phyloP scores from a whole-genome alignment of 345 rosid species.

The Lepidium africanum region DNA sequence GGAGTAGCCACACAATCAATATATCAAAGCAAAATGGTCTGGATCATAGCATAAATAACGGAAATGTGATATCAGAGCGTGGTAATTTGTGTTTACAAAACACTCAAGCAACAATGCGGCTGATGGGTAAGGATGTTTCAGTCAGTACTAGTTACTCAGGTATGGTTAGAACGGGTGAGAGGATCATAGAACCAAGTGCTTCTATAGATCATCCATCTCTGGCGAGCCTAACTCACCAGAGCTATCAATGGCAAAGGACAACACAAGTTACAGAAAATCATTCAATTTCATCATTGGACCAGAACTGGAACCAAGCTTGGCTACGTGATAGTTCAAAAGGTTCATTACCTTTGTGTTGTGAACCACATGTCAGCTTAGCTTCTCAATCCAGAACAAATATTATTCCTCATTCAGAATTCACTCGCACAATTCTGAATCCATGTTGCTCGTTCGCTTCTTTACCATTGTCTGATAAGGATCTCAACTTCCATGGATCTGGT shows the following conservation, averaged over 20 bases:
- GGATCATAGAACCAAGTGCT: conserved; percentile 31
- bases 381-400: conserved; percentile 13
- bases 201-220: conserved; percentile 8
- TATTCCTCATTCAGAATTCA: conserved; percentile 16
- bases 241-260: conserved; percentile 18
- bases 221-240: conserved; percentile 18
- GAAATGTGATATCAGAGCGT: conserved; percentile 11
- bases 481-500: conserved; percentile 29
- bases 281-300: conserved; percentile 16
- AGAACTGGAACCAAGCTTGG: conserved; percentile 9
- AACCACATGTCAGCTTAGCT: conserved; percentile 31
- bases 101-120: conserved; percentile 47
- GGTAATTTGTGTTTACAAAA: conserved; percentile 23
- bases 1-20: conserved; percentile 15
- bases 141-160: conserved; percentile 35
- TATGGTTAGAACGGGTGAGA: conserved; percentile 37
- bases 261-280: conserved; percentile 23
- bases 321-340: conserved; percentile 2
- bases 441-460: not conserved
- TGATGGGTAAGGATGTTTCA: conserved; percentile 72
- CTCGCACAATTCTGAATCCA: conserved; percentile 19
- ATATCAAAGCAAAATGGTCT: conserved; percentile 13
- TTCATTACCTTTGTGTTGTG: conserved; percentile 24
- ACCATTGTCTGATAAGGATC: conserved; percentile 11
- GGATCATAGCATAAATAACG: conserved; percentile 17